Conservation (phyloP, 495 filamentous ascomycete species). For the Trichoderma parareesei region DNA sequence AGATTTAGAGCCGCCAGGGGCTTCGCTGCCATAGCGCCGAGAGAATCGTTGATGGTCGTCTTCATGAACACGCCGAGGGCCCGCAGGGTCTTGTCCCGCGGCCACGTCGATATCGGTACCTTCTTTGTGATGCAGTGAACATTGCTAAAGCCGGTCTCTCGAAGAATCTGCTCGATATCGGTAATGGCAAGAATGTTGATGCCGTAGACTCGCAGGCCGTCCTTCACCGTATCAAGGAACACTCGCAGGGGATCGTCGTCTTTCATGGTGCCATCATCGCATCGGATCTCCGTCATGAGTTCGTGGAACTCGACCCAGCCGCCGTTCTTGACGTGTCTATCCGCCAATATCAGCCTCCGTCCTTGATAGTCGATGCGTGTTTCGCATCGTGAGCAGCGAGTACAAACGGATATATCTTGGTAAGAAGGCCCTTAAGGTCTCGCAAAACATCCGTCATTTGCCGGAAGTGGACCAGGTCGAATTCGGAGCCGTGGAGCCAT, state of each 20-base stretch:
- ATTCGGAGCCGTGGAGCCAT: slow-evolving; percentile 25
- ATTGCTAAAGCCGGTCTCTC: slow-evolving; percentile 48
- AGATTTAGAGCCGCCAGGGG: slow-evolving; percentile 35
- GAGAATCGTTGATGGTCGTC: slow-evolving; percentile 40
- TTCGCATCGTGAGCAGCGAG: not conserved
- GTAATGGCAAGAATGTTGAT: slow-evolving; percentile 5
- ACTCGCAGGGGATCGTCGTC: slow-evolving; percentile 27
- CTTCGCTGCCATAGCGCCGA: slow-evolving; percentile 41
- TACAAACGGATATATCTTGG: slow-evolving; percentile 29
- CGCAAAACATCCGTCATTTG: slow-evolving; percentile 38
- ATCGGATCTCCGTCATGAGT: slow-evolving; percentile 26
- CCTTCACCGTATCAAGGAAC: slow-evolving; percentile 22
- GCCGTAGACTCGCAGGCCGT: slow-evolving; percentile 45
- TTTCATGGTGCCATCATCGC: slow-evolving; percentile 33
- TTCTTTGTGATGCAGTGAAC: slow-evolving; percentile 41
- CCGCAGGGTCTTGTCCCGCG: slow-evolving; percentile 44
- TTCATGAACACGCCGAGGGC: slow-evolving; percentile 40
- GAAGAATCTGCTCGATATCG: slow-evolving; percentile 37
- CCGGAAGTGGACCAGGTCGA: slow-evolving; percentile 35
- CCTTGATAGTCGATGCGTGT: not conserved
- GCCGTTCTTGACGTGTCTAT: slow-evolving; percentile 30
- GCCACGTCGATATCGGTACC: slow-evolving; percentile 47
- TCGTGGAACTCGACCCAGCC: slow-evolving; percentile 39
- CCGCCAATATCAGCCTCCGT: slow-evolving; percentile 10
- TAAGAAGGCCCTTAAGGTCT: slow-evolving; percentile 34